Percentiles rank a stretch among this genome's conserved stretches.
These are phyloP conservation scores for Aethionema arabicum DNA, from an alignment of 345 rosid genomes.

Conservation along the genomic window DNA sequence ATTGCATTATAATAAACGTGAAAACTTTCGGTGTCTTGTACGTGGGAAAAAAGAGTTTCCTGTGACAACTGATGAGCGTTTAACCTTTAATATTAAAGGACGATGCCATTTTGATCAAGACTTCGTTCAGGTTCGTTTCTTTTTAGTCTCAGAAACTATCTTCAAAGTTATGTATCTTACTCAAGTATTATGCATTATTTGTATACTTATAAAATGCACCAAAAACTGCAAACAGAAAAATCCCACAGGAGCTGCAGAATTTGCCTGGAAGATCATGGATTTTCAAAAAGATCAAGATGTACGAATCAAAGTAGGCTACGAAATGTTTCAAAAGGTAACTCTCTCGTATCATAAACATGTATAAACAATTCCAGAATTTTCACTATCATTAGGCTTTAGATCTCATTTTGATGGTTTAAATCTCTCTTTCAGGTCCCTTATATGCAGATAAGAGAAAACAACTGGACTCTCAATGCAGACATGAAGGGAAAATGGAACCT, in stretches of 20 bases:
- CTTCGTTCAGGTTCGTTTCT: slow-evolving; percentile 54
- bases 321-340: slow-evolving; percentile 67
- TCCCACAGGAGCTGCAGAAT: slow-evolving; percentile 77
- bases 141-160: neutral
- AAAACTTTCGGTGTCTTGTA: slow-evolving; percentile 58
- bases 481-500: slow-evolving; percentile 81
- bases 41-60: slow-evolving; percentile 77
- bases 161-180: slow-evolving; percentile 3
- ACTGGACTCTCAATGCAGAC: slow-evolving; percentile 85
- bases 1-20: slow-evolving; percentile 64
- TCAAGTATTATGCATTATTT: neutral
- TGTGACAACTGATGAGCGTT: slow-evolving; percentile 45
- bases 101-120: slow-evolving; percentile 69
- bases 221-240: slow-evolving; percentile 52
- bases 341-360: slow-evolving; percentile 19
- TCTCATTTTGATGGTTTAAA: neutral
- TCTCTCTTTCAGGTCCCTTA: slow-evolving; percentile 66
- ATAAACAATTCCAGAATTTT: neutral
- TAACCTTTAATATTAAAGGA: slow-evolving; percentile 76
- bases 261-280: slow-evolving; percentile 65
- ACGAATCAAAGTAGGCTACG: slow-evolving; percentile 78
- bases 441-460: slow-evolving; percentile 84
- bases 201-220: slow-evolving; percentile 6
- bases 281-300: slow-evolving; percentile 82
- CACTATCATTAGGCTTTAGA: neutral